Conservation (phyloP, 2,329 filamentous ascomycete species). For the Colletotrichum gloeosporioides region DNA sequence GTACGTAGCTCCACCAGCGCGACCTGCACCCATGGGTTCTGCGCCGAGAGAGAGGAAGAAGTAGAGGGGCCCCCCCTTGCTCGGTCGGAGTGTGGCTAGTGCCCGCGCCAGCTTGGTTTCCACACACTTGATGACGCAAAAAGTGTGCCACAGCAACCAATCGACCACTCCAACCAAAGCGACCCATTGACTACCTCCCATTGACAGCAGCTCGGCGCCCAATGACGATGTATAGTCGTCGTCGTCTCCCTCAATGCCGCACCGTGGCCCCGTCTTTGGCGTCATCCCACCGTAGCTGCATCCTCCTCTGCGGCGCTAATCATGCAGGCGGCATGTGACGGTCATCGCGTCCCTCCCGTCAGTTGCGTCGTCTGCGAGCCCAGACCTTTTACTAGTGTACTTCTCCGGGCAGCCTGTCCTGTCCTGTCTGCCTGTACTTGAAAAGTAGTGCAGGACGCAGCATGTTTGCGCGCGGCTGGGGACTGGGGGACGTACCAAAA, state of each 20-base stretch:
- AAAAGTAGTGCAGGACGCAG: neutral
- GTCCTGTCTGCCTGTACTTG: neutral
- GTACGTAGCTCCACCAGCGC: neutral
- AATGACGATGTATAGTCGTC: slow-evolving; percentile 6
- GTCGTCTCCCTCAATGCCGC: neutral
- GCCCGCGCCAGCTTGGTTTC: slow-evolving; percentile 15
- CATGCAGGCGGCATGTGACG: slow-evolving; percentile 19
- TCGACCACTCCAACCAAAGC: neutral
- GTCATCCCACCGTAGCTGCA: slow-evolving; percentile 15
- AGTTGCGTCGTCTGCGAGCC: neutral
- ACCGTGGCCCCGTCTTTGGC: slow-evolving; percentile 12
- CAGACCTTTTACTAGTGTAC: neutral
- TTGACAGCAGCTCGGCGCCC: neutral
- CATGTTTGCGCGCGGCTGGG: neutral
- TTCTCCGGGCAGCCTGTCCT: neutral
- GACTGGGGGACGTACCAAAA: neutral
- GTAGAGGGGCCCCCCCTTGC: neutral
- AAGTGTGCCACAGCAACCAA: slow-evolving; percentile 24
- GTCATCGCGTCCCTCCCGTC: neutral
- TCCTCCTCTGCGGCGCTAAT: slow-evolving; percentile 1
- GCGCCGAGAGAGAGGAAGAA: neutral
- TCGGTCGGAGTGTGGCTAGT: slow-evolving; percentile 24
- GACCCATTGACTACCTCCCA: slow-evolving; percentile 6
- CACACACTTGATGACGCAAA: slow-evolving; percentile 23
- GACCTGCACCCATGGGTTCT: neutral